These are phyloP conservation scores for Pichia scutulata DNA, from an alignment of 805 yeast genomes.

Conservation along the genomic window DNA sequence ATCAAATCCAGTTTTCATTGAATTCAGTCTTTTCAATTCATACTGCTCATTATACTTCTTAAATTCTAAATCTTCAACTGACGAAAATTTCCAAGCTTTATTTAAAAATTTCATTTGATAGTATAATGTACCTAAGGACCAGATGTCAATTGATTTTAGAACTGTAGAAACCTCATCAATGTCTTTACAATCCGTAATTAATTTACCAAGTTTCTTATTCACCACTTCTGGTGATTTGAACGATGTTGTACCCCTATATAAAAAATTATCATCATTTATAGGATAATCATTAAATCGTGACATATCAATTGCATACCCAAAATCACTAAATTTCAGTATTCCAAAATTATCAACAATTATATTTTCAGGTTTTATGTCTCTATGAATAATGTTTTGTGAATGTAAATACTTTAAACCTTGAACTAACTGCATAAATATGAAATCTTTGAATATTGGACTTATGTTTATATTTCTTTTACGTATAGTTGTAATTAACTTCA, in stretches of 20 bases:
- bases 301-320: slow-evolving; percentile 41
- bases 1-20: slow-evolving; percentile 15
- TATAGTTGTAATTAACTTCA: slow-evolving; percentile 34
- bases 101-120: slow-evolving; percentile 36
- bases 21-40: slow-evolving; percentile 9
- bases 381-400: slow-evolving; percentile 34
- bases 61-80: slow-evolving; percentile 20
- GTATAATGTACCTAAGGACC: slow-evolving; percentile 47
- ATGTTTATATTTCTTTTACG: slow-evolving; percentile 30
- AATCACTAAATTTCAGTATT: slow-evolving; percentile 39
- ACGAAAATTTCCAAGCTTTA: slow-evolving; percentile 42
- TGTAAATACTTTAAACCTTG: slow-evolving; percentile 41
- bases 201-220: slow-evolving; percentile 3
- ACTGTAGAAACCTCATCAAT: slow-evolving; percentile 13
- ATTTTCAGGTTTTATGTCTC: slow-evolving; percentile 52
- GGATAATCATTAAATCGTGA: slow-evolving; percentile 16
- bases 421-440: slow-evolving; percentile 45
- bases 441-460: slow-evolving; percentile 33
- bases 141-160: slow-evolving; percentile 37
- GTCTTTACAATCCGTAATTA: neutral
- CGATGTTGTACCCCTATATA: slow-evolving; percentile 42
- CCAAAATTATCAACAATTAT: slow-evolving; percentile 40
- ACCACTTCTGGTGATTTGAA: slow-evolving; percentile 50
- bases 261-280: slow-evolving; percentile 12
- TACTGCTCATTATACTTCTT: slow-evolving; percentile 15